Base-by-base conservation (phyloP, 176 grass and related monocot species). In the Musa troglodytarum region DNA sequence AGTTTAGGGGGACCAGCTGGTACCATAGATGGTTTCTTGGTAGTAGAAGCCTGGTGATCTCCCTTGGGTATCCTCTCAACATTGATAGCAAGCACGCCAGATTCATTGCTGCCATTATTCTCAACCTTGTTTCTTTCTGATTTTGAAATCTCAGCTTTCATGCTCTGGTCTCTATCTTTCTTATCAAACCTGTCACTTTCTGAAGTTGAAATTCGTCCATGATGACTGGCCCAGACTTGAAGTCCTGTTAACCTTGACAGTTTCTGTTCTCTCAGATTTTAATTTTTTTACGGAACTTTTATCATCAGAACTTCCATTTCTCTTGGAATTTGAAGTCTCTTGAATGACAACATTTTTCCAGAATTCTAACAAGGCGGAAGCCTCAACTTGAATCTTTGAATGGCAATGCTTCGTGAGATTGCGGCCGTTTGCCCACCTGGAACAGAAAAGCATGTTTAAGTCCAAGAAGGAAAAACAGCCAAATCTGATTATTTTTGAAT, bases 71-170 rank as follows among this genome's bases (percentile, higher is more conserved):
- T 68, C 43, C 26, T 68, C 43, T 49, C 65, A 14, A 1, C 14
- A 15, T 34, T 49, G 65, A 1, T 19, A 49, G 26, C 65, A 34
- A 24, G 12, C 14, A 2, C 9, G 7, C 65, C 65, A 68, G 25
- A 68, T 3, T 68, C 28, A 49, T 68, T 68, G 65, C 65, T 68
- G 3, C 4, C 6, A 43, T 43, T 43, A 11, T 68, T 68, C 24
- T 68, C 65, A 17, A 68, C 9, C 65, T 34, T 68, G 25, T 34
- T 67, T 67, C 64, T 67, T 67, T 67, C 64, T 67, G 64, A 68
- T 11, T 68, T 49, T 13, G 26, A 68, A 43, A 43, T 68, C 3
- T 68, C 65, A 68, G n/a, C 21, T 64, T 64, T 64, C 2, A 64
- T 22, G 1, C 62, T 23, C 62, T 25, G 62, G 62, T 64, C 62